Evolutionary conservation across 2,329 filamentous ascomycete genomes (phyloP).

Genomic region (Xylaria sp.): DNA sequence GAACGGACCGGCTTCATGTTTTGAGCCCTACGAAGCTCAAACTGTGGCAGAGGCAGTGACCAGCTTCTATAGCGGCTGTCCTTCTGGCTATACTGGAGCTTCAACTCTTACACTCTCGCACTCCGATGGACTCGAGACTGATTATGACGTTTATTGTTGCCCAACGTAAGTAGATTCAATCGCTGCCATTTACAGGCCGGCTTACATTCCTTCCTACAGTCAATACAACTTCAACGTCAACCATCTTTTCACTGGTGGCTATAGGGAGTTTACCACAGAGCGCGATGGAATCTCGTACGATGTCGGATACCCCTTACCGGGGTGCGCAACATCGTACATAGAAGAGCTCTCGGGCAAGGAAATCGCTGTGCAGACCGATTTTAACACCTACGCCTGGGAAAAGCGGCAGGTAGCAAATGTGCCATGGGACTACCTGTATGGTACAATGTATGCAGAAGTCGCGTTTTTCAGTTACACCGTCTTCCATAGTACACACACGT

Average conservation of each 20-base stretch:
- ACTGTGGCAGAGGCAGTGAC: constrained; percentile 22
- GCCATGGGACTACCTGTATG: constrained; percentile 29
- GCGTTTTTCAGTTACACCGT: constrained; percentile 27
- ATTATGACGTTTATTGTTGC: constrained; percentile 23
- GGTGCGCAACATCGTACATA: constrained; percentile 28
- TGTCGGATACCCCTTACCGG: constrained; percentile 29
- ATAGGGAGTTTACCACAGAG: constrained; percentile 17
- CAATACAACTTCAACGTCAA: constrained; percentile 30
- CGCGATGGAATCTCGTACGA: constrained; percentile 26
- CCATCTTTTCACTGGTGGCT: not conserved
- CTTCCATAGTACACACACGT: constrained; percentile 34
- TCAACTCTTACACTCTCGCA: not conserved
- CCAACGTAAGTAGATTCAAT: constrained; percentile 30
- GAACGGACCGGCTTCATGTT: constrained; percentile 20
- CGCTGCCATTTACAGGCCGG: not conserved
- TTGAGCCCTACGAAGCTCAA: constrained; percentile 20
- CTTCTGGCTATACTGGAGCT: constrained; percentile 25
- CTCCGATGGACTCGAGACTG: constrained; percentile 4
- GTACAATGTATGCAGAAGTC: constrained; percentile 30
- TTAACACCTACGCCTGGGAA: constrained; percentile 33
- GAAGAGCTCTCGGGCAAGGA: constrained; percentile 25
- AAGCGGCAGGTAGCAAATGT: constrained; percentile 29
- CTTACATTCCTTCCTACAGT: constrained; percentile 21
- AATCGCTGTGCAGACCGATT: constrained; percentile 29
- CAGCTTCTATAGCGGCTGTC: constrained; percentile 28